A percentile compares a stretch with the other conserved stretches of the same genome.
Evolutionary conservation across 768 basidiomycete genomes (phyloP).

Genomic region (Dioszegia crocea): DNA sequence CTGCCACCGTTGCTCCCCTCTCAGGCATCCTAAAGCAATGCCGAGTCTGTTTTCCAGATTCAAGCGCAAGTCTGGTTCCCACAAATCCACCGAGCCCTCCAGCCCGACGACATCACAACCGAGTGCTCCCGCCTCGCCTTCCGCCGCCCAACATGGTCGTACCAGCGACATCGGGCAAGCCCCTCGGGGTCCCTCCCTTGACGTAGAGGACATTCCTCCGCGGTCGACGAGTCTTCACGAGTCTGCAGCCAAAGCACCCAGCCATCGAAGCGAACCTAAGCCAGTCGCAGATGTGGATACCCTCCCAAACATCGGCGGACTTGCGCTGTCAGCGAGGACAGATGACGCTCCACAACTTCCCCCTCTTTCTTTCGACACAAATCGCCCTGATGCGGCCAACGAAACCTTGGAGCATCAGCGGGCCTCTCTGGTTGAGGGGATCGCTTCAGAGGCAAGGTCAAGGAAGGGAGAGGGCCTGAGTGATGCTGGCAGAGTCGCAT

Average conservation of each 20-base stretch:
- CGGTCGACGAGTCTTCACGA: background rate
- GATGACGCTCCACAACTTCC: background rate
- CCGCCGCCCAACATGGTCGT: too few relatives aligned
- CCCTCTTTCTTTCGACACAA: background rate
- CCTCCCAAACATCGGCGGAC: background rate
- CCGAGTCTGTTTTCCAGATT: constrained; percentile 7
- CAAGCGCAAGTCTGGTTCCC: background rate
- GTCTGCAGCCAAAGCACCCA: too few relatives aligned
- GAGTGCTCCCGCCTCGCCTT: background rate
- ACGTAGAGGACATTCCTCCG: background rate
- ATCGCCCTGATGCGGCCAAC: background rate
- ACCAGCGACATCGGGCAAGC: too few relatives aligned
- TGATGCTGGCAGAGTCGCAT: constrained; percentile 18
- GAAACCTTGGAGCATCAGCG: constrained; percentile 15
- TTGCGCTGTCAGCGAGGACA: too few relatives aligned
- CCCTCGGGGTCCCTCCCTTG: too few relatives aligned
- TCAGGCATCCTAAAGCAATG: background rate
- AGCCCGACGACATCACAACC: background rate
- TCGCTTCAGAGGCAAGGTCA: constrained; percentile 11
- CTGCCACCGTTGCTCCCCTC: too few relatives aligned
- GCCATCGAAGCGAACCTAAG: too few relatives aligned
- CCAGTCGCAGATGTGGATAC: background rate
- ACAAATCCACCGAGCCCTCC: background rate
- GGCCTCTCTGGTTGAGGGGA: constrained; percentile 18
- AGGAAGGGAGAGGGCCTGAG: constrained; percentile 14